A percentile compares a stretch with the other conserved stretches of the same genome.
phyloP scores from a whole-genome alignment of 2,329 filamentous ascomycete species.

The Aspergillus chevalieri region DNA sequence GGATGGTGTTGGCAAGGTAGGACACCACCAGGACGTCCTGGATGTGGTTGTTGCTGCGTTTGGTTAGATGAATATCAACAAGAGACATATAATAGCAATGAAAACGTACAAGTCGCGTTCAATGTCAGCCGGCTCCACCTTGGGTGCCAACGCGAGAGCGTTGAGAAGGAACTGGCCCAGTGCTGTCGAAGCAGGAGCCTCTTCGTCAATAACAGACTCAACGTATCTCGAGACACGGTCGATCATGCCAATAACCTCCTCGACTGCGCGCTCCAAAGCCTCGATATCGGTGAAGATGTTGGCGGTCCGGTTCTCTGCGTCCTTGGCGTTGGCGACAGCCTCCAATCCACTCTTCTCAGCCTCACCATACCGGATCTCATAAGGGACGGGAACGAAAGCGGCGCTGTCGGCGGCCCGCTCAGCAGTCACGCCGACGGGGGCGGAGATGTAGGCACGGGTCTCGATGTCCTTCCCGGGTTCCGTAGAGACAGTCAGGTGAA shows the following conservation, averaged over 20 bases:
- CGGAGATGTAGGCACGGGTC: conserved; percentile 88
- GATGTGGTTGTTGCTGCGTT: conserved; percentile 84
- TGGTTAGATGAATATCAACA: conserved; percentile 26
- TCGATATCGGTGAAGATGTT: conserved; percentile 83
- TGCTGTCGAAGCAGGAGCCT: conserved; percentile 81
- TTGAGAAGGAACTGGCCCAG: conserved; percentile 95
- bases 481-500: conserved; percentile 92
- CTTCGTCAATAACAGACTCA: conserved; percentile 79
- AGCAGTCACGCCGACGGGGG: conserved; percentile 87
- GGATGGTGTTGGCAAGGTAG: conserved; percentile 97
- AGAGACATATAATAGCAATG: background rate
- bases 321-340: conserved; percentile 74
- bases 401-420: conserved; percentile 95
- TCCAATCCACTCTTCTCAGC: conserved; percentile 72
- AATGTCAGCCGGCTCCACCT: conserved; percentile 84
- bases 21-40: conserved; percentile 98
- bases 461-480: conserved; percentile 82
- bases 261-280: conserved; percentile 74
- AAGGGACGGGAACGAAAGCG: conserved; percentile 93
- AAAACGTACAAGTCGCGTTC: conserved; percentile 78
- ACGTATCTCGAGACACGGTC: conserved; percentile 91
- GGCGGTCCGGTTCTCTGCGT: conserved; percentile 66
- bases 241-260: conserved; percentile 81
- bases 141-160: conserved; percentile 84
- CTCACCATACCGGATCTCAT: conserved; percentile 86